Evolutionary conservation across 139 green algal species (phyloP), one percentile per base, ranked within the genome.

Genomic region (Pleodorina starrii): DNA sequence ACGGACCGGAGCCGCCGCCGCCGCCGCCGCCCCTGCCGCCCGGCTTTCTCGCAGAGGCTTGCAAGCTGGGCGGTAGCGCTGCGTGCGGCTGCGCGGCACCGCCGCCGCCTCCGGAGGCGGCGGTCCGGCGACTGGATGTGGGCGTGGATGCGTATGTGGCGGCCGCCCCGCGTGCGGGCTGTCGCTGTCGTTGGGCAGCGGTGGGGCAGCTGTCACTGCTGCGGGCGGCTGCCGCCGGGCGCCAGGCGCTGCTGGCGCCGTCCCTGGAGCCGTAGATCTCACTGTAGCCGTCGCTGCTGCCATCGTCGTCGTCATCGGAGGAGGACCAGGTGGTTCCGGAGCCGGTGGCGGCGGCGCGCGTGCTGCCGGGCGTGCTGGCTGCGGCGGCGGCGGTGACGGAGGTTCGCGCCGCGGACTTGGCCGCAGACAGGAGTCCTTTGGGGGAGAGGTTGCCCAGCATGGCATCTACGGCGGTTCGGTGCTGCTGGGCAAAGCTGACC

Each of bases 401-500:
- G 63, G 27, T 73, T 11, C 63, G 63, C 27, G 16, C 21, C 27
- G 16, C 21, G 32, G 63, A 73, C 29, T 73, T 73, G 27, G 14
- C 9, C 35, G 68, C 35, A 2, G 68, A 76, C 17, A 76, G 68
- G 32, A 76, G 11, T 23, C 6, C 35, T 21, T 10, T 29, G 11
- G 68, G 68, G 6, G 68, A 76, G 35, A 76, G 35, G 68, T 44
- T 32, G 7, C 32, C 32, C 35, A 76, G 38, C 68, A 76, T 44
- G 6, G 35, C 38, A 3, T 46, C 36, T 10, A 76, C 36, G 38
- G 68, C 38, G 38, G 14, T 46, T 32, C 35, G 68, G 32, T 32
- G 68, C 68, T 76, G 35, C 35, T 76, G 19, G 35, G 68, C 68
- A 48, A 76, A 76, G 68, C 35, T 76, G 12, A 76, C 68, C 32